Evolutionary conservation across 139 green algal species (phyloP).

Genomic region (Coelastrella sp.): DNA sequence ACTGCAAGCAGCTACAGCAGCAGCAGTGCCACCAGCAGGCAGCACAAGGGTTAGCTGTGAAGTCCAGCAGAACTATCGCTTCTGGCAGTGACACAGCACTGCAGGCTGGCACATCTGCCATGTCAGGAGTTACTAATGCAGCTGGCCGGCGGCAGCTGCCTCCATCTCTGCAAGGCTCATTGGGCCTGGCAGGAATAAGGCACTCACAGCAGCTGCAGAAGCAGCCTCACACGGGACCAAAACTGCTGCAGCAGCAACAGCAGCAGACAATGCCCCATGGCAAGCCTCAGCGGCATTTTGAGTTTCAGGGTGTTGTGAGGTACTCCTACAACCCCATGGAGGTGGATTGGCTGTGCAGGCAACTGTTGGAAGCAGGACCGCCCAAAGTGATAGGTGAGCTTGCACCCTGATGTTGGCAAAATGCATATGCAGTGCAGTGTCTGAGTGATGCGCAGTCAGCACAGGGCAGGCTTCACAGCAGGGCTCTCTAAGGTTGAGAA

Average conservation of each 20-base stretch:
- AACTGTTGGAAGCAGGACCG: slow-evolving; percentile 20
- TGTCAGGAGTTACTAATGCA: background rate
- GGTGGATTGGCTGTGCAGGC: slow-evolving; percentile 31
- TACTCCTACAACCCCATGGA: slow-evolving; percentile 9
- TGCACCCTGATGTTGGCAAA: too few species aligned
- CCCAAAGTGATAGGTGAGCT: background rate
- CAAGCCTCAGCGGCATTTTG: background rate
- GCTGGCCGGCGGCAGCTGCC: background rate
- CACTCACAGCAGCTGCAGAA: background rate
- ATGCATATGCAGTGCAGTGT: background rate
- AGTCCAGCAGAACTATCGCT: too few species aligned
- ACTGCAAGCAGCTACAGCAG: background rate
- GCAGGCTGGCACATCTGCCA: background rate
- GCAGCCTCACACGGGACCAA: background rate
- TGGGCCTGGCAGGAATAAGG: too few species aligned
- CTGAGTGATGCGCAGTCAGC: background rate
- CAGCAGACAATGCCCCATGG: background rate
- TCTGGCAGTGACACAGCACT: background rate
- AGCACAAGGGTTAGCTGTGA: background rate
- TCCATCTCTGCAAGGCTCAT: background rate
- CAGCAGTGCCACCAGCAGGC: background rate
- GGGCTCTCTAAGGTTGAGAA: too few species aligned
- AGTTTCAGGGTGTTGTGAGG: background rate
- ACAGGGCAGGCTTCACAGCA: too few species aligned
- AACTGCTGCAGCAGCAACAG: background rate